Percentiles rank a stretch among this genome's conserved stretches.
phyloP scores from a whole-genome alignment of 2,329 filamentous ascomycete species.

The Pseudocercospora pini-densiflorae region DNA sequence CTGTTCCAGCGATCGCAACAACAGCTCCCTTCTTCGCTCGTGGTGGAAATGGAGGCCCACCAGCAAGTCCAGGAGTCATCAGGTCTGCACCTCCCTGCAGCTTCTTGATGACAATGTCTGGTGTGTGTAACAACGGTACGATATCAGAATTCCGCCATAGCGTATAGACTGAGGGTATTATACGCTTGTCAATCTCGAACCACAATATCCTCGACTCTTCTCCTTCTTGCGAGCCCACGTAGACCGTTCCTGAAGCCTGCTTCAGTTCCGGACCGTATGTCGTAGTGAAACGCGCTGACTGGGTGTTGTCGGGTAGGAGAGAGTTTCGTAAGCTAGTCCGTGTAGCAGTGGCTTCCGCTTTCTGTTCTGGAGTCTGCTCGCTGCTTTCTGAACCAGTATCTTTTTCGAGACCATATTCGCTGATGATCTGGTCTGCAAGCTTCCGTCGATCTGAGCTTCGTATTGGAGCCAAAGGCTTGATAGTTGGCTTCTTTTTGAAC shows the following conservation, averaged over 20 bases:
- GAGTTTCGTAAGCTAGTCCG: constrained; percentile 61
- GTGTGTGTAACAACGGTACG: constrained; percentile 67
- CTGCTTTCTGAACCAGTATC: constrained; percentile 28
- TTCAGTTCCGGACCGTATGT: constrained; percentile 66
- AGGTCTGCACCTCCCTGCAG: constrained; percentile 68
- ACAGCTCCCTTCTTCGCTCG: constrained; percentile 63
- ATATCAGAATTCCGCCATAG: constrained; percentile 67
- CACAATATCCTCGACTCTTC: constrained; percentile 66
- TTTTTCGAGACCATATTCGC: constrained; percentile 58
- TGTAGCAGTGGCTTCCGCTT: constrained; percentile 48
- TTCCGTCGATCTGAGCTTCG: constrained; percentile 70
- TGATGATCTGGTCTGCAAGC: constrained; percentile 69
- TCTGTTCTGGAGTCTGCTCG: constrained; percentile 48
- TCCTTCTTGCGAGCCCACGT: constrained; percentile 63
- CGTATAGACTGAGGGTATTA: constrained; percentile 64
- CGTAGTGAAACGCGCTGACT: constrained; percentile 68
- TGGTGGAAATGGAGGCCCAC: constrained; percentile 66
- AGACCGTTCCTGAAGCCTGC: constrained; percentile 66
- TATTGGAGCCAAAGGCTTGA: constrained; percentile 69
- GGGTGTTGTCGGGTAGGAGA: constrained; percentile 66
- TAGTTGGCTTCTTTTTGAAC: constrained; percentile 50
- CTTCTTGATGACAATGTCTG: constrained; percentile 64
- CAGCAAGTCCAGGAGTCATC: constrained; percentile 70
- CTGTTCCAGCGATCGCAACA: constrained; percentile 66
- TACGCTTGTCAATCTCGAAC: constrained; percentile 64